Base-by-base conservation (phyloP, 305 asterid species). In the Nicotiana rustica region DNA sequence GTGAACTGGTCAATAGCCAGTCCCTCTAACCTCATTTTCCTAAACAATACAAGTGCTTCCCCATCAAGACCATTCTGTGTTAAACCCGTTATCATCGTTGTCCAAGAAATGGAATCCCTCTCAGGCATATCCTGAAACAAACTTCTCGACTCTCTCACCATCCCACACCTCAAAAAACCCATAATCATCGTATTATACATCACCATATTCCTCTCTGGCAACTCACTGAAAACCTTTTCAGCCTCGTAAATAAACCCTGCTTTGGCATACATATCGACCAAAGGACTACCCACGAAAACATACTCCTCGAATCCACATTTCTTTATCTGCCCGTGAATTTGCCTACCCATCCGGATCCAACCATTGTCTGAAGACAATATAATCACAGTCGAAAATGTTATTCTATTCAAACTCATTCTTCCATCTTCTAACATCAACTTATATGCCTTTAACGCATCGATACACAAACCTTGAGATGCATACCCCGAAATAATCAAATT, bases 181-280 rank as follows among this genome's bases (percentile, higher is more conserved):
- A 89, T 92, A 70, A 96, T 92, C 99, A 94, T 93, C 4, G 97
- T 92, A 86, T 96, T 96, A 88, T 89, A 84, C 84, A 88, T 78
- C 31, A 94, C 97, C 85, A 94, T 84, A 90, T 94, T 93, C 86
- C 85, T 93, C 86, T 94, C 98, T 0, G 92, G 92, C 84, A 96
- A 80, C 88, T 88, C 94, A 67, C 89, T 90, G 84, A 96, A 96
- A 84, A 92, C 91, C 57, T 86, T 88, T 77, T 85, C 88, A 4
- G 99, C 98, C 82, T 92, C 97, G 68, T 31, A 3, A 81, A 93
- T 87, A 82, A 89, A 83, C 79, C 94, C 97, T 60, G 88, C 86
- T 89, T 94, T 96, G 0, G 95, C 93, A 84, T 96, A 96, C 98
- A 96, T 94, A 69, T 94, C 98, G 57, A 95, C 91, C 85, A 94